phyloP scores from a whole-genome alignment of 345 rosid genomes.

The Linum tenue region DNA sequence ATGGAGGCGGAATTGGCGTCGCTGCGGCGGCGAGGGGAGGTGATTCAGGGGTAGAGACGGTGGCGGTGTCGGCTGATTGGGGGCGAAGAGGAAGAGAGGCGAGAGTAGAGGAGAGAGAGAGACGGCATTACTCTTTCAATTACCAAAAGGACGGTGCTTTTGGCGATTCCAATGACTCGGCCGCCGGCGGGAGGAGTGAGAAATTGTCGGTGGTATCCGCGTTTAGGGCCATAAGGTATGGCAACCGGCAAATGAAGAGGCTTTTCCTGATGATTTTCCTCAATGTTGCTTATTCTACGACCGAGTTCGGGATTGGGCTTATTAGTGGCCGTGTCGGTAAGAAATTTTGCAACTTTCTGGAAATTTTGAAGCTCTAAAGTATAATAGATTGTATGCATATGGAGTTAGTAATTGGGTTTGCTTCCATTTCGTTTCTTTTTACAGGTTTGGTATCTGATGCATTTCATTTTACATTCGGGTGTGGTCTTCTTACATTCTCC shows the following conservation, averaged over 20 bases:
- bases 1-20: too few species aligned
- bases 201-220: slow-evolving; percentile 23
- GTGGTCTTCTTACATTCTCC: slow-evolving; percentile 88
- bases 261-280: slow-evolving; percentile 64
- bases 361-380: neutral
- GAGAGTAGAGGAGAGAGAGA: too few species aligned
- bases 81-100: too few species aligned
- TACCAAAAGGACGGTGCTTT: slow-evolving; percentile 26
- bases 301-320: slow-evolving; percentile 67
- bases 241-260: slow-evolving; percentile 70
- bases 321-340: slow-evolving; percentile 82
- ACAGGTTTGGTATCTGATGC: slow-evolving; percentile 98
- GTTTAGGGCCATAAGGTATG: slow-evolving; percentile 41
- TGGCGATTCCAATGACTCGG: slow-evolving; percentile 23
- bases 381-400: neutral
- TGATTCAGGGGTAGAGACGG: too few species aligned
- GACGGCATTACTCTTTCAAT: slow-evolving; percentile 19
- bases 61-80: too few species aligned
- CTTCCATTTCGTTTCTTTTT: slow-evolving; percentile 2
- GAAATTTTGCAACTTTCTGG: neutral
- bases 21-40: too few species aligned
- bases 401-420: neutral
- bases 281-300: slow-evolving; percentile 83
- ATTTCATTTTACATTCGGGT: slow-evolving; percentile 94
- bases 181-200: slow-evolving; percentile 8